Conservation (phyloP, 257 asterid genomes). For the Solanum habrochaites region DNA sequence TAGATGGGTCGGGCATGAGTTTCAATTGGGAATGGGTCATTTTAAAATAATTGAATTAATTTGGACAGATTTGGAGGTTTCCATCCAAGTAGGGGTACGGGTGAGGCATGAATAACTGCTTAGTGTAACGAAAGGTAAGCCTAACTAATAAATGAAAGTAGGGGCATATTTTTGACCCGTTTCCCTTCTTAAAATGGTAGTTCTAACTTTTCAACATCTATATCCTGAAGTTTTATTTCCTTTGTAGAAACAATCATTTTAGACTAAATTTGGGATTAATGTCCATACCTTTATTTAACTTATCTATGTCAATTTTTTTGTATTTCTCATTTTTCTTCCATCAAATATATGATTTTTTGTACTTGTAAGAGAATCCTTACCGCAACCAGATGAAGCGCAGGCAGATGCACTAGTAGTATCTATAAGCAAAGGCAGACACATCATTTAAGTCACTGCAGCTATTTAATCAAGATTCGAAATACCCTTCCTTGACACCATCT, state of each 20-base stretch:
- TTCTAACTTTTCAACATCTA: not conserved
- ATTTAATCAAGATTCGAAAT: not conserved
- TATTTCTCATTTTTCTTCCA: not conserved
- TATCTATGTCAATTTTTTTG: not conserved
- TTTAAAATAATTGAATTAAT: no score
- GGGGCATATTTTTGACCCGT: not conserved
- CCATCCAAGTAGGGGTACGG: not conserved
- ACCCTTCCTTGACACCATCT: not conserved
- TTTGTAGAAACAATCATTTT: not conserved
- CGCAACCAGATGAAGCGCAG: not conserved
- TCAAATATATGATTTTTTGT: no score
- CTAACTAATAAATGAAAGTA: not conserved
- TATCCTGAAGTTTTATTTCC: not conserved
- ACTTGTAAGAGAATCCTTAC: not conserved
- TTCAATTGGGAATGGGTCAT: no score
- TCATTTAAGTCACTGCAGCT: not conserved
- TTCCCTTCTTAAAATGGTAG: not conserved
- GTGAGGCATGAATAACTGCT: not conserved
- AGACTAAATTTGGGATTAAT: not conserved
- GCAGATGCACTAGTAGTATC: not conserved
- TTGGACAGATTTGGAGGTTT: not conserved
- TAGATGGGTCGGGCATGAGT: no score
- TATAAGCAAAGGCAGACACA: not conserved
- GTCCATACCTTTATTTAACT: not conserved
- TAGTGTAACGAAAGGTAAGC: not conserved